Base-by-base conservation (phyloP, 2,329 filamentous ascomycete species). In the Phoma sp. region DNA sequence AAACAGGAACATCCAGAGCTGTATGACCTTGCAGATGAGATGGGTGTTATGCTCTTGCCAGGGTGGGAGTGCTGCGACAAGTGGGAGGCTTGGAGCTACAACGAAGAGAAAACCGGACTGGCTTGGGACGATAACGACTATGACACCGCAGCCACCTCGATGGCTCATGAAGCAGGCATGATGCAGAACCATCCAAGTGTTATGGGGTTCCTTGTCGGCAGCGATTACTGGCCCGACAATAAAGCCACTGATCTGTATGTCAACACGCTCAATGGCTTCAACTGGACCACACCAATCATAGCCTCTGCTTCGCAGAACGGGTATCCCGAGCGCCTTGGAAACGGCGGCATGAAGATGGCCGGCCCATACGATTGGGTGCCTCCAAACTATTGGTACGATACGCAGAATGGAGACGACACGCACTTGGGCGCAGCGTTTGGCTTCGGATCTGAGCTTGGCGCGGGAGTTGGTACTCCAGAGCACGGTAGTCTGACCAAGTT, bases 21-120 rank as follows among this genome's bases (percentile, higher is more conserved):
- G 0, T 88, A 87, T 62, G 76, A 82, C 0, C 73, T 86, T 2
- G 82, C 85, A 1, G 84, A 87, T 61, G 74, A 78, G 3, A 73
- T 86, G 62, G 86, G 86, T 0, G 62, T 88, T 32, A 86, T 88
- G 83, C 69, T 88, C 0, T 74, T 88, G 33, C 75, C 84, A 0
- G 86, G 86, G 0, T 88, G 85, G 84, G 85, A 87, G 56, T 88
- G 86, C 68, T 88, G 86, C 66, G 83, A 87, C 60, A 88, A 88
- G 65, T 88, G 86, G 86, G 86, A 88, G 63, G 82, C 80, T 0
- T 88, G 84, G 84, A 68, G 64, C 1, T 86, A 87, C 67, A 87
- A 87, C 60, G 67, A 81, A 10, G 81, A 88, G n/a, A 75, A 70
- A 1, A 53, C 64, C 8, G 79, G 76, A 0, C 62, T 71, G 3